Base-by-base conservation (phyloP, 371 early-diverging fungal genomes). In the Sporodiniella umbellata region DNA sequence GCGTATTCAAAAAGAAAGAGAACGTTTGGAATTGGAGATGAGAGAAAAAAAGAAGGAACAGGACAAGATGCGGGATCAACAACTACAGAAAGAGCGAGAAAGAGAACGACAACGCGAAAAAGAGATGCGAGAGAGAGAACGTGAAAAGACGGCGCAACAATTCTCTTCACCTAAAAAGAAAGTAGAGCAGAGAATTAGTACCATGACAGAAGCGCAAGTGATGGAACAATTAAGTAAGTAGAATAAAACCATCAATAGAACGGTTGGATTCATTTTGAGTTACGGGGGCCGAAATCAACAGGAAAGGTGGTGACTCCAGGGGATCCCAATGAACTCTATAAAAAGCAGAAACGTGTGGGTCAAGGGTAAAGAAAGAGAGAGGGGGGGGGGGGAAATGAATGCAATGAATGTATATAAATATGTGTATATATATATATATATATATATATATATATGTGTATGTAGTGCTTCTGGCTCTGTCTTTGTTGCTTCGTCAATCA, bases 381-480 rank as follows among this genome's bases (percentile, higher is more conserved):
- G n/a, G n/a, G n/a, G n/a, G n/a, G n/a, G n/a, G n/a, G n/a, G n/a
- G n/a, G n/a, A n/a, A n/a, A n/a, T n/a, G n/a, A n/a, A n/a, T n/a
- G n/a, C n/a, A n/a, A n/a, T n/a, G n/a, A n/a, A n/a, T n/a, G n/a
- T n/a, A n/a, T n/a, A n/a, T n/a, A n/a, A n/a, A n/a, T n/a, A n/a
- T n/a, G n/a, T n/a, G n/a, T n/a, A n/a, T n/a, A n/a, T n/a, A n/a
- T n/a, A n/a, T n/a, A n/a, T n/a, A n/a, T n/a, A n/a, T n/a, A n/a
- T n/a, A n/a, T n/a, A n/a, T n/a, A n/a, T n/a, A n/a, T n/a, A n/a
- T n/a, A n/a, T n/a, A 10, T 15, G 21, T 35, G 4, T 44, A 33
- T n/a, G 4, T 61, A 88, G 94, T 63, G 98, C 97, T 1, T 95
- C 95, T 33, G 98, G 98, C 25, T 92, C 92, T 15, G 98, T 98